phyloP scores from a whole-genome alignment of 257 asterid species.

The Primulina huaijiensis region DNA sequence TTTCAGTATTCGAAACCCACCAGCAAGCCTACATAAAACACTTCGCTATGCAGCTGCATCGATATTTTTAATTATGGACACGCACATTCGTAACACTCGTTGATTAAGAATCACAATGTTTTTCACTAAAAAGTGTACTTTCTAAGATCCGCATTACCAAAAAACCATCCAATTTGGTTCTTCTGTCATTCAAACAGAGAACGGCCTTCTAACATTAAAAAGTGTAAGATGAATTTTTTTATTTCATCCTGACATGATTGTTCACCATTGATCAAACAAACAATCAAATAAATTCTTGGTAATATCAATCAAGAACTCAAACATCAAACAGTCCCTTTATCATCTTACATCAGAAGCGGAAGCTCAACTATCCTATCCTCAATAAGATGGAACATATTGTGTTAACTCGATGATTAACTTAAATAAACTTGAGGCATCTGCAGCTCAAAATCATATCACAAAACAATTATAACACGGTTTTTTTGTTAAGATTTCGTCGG shows the following conservation, averaged over 20 bases:
- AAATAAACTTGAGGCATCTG: too few species aligned
- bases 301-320: slow-evolving; percentile 7
- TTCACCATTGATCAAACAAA: background rate
- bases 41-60: background rate
- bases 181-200: too few species aligned
- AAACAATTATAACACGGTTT: too few species aligned
- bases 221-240: too few species aligned
- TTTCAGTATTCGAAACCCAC: background rate
- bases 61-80: background rate
- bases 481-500: too few species aligned
- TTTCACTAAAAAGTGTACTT: too few species aligned
- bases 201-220: too few species aligned
- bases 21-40: background rate
- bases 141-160: background rate
- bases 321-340: background rate
- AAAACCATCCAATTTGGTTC: too few species aligned
- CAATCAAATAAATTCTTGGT: background rate
- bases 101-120: background rate
- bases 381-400: too few species aligned
- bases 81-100: background rate
- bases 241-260: background rate
- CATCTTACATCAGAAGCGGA: background rate
- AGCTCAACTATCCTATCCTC: background rate
- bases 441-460: too few species aligned
- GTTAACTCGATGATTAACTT: too few species aligned